Conservation (phyloP, 1,139 yeast genomes). For the Protomyces pachydermus region DNA sequence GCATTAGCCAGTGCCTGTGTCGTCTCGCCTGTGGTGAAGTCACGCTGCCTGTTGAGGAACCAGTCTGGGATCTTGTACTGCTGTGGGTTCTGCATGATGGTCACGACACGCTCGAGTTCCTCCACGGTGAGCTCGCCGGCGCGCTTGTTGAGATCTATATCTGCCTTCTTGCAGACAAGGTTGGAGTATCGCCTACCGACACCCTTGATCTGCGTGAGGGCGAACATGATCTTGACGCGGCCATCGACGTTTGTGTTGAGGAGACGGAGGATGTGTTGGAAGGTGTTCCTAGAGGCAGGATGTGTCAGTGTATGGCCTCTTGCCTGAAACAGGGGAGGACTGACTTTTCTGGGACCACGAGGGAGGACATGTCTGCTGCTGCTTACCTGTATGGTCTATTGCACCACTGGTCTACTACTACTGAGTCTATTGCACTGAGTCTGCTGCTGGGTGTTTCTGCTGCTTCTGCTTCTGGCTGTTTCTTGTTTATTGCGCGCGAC, state of each 20-base stretch:
- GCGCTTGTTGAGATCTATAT: conserved; percentile 95
- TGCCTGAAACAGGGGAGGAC: conserved; percentile 6
- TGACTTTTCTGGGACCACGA: conserved; percentile 31
- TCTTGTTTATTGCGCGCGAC: not conserved
- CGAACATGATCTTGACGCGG: conserved; percentile 99
- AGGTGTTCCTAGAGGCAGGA: not conserved
- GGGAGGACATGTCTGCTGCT: conserved; percentile 27
- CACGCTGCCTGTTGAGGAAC: conserved; percentile 99
- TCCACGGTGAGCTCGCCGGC: conserved; percentile 99
- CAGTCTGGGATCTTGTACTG: conserved; percentile 99
- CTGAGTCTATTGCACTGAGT: not conserved
- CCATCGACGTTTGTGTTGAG: conserved; percentile 99
- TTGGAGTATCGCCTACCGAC: conserved; percentile 99
- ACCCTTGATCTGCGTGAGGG: conserved; percentile 97
- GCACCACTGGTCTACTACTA: too few relatives aligned
- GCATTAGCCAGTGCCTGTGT: conserved; percentile 98
- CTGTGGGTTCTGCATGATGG: conserved; percentile 99
- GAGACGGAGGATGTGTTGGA: conserved; percentile 99
- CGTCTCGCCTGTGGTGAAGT: conserved; percentile 97
- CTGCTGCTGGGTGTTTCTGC: not conserved
- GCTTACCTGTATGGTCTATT: too few relatives aligned
- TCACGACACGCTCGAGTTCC: conserved; percentile 99
- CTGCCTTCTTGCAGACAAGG: conserved; percentile 99
- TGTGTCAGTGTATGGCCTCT: conserved; percentile 9
- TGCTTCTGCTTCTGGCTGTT: not conserved